Base-by-base conservation (phyloP, 768 basidiomycete genomes). In the Amanita pallidorosea region DNA sequence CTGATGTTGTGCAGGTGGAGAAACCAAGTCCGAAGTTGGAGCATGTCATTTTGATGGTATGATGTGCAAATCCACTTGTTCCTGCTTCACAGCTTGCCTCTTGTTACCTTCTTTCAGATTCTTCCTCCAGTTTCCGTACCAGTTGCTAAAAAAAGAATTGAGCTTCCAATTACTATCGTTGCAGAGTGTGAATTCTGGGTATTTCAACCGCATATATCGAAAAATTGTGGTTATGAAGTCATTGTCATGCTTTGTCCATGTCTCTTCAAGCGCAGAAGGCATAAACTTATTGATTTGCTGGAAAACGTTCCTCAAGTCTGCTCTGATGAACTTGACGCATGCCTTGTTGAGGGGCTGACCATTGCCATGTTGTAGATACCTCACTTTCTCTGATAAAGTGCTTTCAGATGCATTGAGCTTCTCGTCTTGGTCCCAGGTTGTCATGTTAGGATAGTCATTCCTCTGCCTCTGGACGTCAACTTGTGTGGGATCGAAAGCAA, bases 101-200 rank as follows among this genome's bases (percentile, higher is more conserved):
- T 25, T 44, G 7, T 4, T 9, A 44, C 43, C 5, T 2, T 44
- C 23, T 13, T 44, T 44, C 23, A 44, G 17, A 44, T 44, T 44
- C 43, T 44, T 44, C 43, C 17, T 44, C 43, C 43, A 44, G 43
- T 44, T 44, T 44, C 20, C 17, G 25, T 44, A 44, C 43, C 43
- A 44, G 43, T 44, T 44, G 22, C 43, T 44, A 22, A 44, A 4
- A 25, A 44, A 44, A 15, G 43, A 44, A 4, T 25, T 20, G 20
- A 25, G 20, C 11, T 44, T 44, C 43, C 43, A 44, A 25, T 44
- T 44, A n/a, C n/a, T n/a, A 25, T 44, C 43, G 9, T 44, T 18
- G n/a, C 43, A 44, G 17, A 44, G 43, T 44, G 43, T 44, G 23
- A 45, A 45, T 45, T 45, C 43, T 23, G 23, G 20, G 23, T 45